Conservation (phyloP, 768 basidiomycete species). For the Tricholoma sp. region DNA sequence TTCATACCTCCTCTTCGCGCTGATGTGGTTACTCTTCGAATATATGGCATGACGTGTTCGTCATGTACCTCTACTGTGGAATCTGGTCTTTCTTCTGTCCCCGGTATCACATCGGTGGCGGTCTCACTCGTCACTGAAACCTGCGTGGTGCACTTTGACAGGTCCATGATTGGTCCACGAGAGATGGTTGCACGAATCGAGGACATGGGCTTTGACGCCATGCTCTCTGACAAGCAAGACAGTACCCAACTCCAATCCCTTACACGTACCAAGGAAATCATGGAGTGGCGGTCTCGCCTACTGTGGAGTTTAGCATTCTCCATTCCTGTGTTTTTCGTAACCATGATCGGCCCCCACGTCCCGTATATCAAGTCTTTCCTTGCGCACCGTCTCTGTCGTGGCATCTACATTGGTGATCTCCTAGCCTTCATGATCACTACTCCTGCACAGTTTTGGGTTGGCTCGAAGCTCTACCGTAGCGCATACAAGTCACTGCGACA, state of each 20-base stretch:
- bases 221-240: slow-evolving; percentile 75
- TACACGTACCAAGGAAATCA: slow-evolving; percentile 84
- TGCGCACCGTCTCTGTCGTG: slow-evolving; percentile 47
- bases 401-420: slow-evolving; percentile 79
- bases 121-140: slow-evolving; percentile 76
- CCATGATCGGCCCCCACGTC: slow-evolving; percentile 77
- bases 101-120: slow-evolving; percentile 68
- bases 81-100: slow-evolving; percentile 56
- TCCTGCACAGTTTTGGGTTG: slow-evolving; percentile 92
- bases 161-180: slow-evolving; percentile 66
- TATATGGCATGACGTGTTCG: slow-evolving; percentile 91
- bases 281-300: slow-evolving; percentile 84
- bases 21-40: slow-evolving; percentile 68
- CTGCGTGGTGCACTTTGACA: slow-evolving; percentile 74
- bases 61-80: slow-evolving; percentile 79
- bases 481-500: slow-evolving; percentile 92
- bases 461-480: slow-evolving; percentile 78
- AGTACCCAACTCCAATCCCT: slow-evolving; percentile 83
- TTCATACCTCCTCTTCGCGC: slow-evolving; percentile 60
- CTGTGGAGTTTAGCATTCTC: slow-evolving; percentile 73
- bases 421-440: slow-evolving; percentile 75
- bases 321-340: slow-evolving; percentile 88
- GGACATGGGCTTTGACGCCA: slow-evolving; percentile 88
- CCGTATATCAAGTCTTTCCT: slow-evolving; percentile 53
- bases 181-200: slow-evolving; percentile 86